Conservation (phyloP, 1,284 basidiomycete species). For the Cutaneotrichosporon arboriforme region DNA sequence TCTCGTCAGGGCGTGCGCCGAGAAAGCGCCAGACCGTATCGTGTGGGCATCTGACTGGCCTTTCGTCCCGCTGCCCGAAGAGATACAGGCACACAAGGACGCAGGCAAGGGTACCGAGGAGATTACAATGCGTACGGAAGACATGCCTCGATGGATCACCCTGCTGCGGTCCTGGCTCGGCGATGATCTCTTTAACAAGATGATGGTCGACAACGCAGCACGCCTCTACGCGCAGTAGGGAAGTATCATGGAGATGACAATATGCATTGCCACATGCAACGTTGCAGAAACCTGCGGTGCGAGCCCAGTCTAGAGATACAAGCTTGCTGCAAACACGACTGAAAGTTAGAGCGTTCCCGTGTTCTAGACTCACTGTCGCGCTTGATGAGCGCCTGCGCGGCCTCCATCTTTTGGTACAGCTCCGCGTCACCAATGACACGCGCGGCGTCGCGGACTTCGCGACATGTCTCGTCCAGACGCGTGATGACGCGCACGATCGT, state of each 20-base stretch:
- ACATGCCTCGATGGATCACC: slow-evolving; percentile 1
- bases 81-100: background rate
- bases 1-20: slow-evolving; percentile 1
- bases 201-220: slow-evolving; percentile 6
- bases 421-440: slow-evolving; percentile 95
- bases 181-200: slow-evolving; percentile 4
- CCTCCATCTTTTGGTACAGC: slow-evolving; percentile 96
- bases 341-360: background rate
- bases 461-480: slow-evolving; percentile 90
- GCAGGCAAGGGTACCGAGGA: background rate
- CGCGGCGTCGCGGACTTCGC: slow-evolving; percentile 94
- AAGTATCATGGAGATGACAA: background rate
- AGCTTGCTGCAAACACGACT: slow-evolving; percentile 79
- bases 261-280: background rate
- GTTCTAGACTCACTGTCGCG: slow-evolving; percentile 75
- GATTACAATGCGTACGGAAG: slow-evolving; percentile 2
- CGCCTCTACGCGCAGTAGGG: slow-evolving; percentile 3
- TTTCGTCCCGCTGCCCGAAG: background rate
- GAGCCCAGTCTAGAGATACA: too few species aligned
- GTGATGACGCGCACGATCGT: slow-evolving; percentile 96
- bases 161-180: slow-evolving; percentile 7
- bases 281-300: too few species aligned
- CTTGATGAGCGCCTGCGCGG: slow-evolving; percentile 86
- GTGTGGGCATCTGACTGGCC: slow-evolving; percentile 14
- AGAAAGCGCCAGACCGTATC: background rate